These are phyloP conservation scores for Symbiodinium natans DNA, from an alignment of 73 alveolate species.

Conservation along the genomic window DNA sequence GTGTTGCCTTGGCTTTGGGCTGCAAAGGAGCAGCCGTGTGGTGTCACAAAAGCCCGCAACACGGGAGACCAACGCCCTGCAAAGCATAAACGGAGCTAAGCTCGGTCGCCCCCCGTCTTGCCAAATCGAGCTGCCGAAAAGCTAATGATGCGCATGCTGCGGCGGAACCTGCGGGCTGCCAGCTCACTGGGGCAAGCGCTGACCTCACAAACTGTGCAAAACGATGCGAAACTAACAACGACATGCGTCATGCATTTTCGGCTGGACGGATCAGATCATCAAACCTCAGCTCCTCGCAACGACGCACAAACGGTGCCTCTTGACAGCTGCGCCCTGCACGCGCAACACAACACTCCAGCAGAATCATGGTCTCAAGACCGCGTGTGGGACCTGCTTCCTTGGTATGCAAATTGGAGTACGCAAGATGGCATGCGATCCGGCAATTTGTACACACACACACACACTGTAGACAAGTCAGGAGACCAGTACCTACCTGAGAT, in stretches of 20 bases:
- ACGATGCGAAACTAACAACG: neutral
- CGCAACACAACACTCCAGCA: too few relatives aligned
- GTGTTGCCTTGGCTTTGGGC: neutral
- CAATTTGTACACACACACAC: too few relatives aligned
- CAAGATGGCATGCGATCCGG: too few relatives aligned
- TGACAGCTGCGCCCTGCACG: neutral
- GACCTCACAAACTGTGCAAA: neutral
- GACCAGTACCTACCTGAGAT: too few relatives aligned
- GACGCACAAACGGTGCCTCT: neutral
- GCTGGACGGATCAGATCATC: neutral
- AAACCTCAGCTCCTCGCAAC: neutral
- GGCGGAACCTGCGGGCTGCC: neutral
- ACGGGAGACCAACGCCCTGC: slow-evolving; percentile 19
- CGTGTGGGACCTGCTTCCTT: too few relatives aligned
- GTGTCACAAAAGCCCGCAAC: slow-evolving; percentile 52
- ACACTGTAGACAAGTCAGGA: too few relatives aligned
- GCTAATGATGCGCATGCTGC: too few relatives aligned
- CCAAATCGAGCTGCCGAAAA: neutral
- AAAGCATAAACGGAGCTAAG: too few relatives aligned
- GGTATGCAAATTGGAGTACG: too few relatives aligned
- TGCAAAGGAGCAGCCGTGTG: slow-evolving; percentile 20
- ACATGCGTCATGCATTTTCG: neutral
- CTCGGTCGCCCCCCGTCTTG: neutral
- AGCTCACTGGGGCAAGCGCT: neutral
- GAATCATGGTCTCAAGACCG: too few relatives aligned